Evolutionary conservation across 129 eudicot genomes (phyloP).

Genomic region (Silybum marianum): DNA sequence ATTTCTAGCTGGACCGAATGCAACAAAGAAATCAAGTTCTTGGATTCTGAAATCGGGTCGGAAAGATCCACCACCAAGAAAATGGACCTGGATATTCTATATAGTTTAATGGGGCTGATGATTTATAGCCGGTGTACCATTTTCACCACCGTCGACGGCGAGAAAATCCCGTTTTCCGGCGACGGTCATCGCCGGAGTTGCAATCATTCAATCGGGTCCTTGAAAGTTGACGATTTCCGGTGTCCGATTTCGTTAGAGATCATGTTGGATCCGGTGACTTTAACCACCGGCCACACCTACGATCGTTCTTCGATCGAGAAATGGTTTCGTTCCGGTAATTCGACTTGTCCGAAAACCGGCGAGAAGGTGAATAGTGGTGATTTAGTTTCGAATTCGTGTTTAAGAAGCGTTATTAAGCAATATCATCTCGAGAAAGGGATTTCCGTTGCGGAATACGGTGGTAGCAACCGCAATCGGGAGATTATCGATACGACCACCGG

Average conservation of each 20-base stretch:
- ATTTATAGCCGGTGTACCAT: constrained; percentile 55
- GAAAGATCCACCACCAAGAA: constrained; percentile 45
- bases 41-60: constrained; percentile 54
- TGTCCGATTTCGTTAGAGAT: constrained; percentile 87
- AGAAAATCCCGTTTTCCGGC: neutral
- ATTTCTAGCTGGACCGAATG: constrained; percentile 66
- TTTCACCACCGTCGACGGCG: constrained; percentile 41
- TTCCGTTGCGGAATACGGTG: constrained; percentile 19
- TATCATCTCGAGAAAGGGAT: constrained; percentile 56
- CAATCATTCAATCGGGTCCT: constrained; percentile 19
- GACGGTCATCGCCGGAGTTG: neutral
- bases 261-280: constrained; percentile 83
- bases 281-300: constrained; percentile 85
- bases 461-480: constrained; percentile 27
- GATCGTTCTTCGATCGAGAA: constrained; percentile 65
- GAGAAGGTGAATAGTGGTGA: constrained; percentile 48
- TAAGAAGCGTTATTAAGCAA: constrained; percentile 49
- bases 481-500: constrained; percentile 11
- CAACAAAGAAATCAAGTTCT: constrained; percentile 53
- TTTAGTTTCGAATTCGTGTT: constrained; percentile 66
- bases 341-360: constrained; percentile 86
- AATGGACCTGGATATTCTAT: constrained; percentile 42
- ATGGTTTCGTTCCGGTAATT: constrained; percentile 78
- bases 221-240: constrained; percentile 69
- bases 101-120: constrained; percentile 63